Base-by-base conservation (phyloP, 2,329 filamentous ascomycete genomes). In the Exophiala xenobiotica region DNA sequence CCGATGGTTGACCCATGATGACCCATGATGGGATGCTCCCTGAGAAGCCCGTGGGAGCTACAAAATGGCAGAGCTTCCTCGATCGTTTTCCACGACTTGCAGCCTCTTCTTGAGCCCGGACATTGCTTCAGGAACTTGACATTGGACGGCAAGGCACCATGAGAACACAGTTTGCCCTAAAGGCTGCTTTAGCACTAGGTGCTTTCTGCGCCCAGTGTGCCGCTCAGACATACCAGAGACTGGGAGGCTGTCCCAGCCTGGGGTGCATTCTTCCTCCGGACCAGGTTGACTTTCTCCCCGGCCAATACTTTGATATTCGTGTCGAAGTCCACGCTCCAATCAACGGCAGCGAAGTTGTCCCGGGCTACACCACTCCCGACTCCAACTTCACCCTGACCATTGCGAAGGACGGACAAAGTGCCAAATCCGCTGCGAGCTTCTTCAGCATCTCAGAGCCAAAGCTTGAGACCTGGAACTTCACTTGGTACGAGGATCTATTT, bases 401-500 rank as follows among this genome's bases (percentile, higher is more conserved):
- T 60, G 71, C 70, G 48, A 67, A 73, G 53, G 79, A 82, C 49
- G 81, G 79, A 37, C 70, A 70, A 43, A 65, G 72, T 52, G 66
- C 79, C 20, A 71, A 80, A 65, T 71, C 77, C 50, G 81, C 83
- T 33, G 74, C 83, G 12, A 72, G 82, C 33, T 90, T 81, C 71
- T 92, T 93, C 72, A 75, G 76, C n/a, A 64, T 86, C 27, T 63
- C 78, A 2, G 87, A 92, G 67, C 85, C 88, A 16, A 70, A 81
- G 66, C 72, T 93, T 12, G 89, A 95, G 76, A 84, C 77, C 58
- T 95, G 89, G 89, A 80, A 83, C 59, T 93, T 93, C 66, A 78
- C 78, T n/a, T 93, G 87, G 86, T 92, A 81, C 64, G 89, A 92
- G 74, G 80, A 95, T 63, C 79, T 90, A 20, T 95, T 89, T 65